phyloP scores from a whole-genome alignment of 306 rosid genomes.

The Benincasa hispida region DNA sequence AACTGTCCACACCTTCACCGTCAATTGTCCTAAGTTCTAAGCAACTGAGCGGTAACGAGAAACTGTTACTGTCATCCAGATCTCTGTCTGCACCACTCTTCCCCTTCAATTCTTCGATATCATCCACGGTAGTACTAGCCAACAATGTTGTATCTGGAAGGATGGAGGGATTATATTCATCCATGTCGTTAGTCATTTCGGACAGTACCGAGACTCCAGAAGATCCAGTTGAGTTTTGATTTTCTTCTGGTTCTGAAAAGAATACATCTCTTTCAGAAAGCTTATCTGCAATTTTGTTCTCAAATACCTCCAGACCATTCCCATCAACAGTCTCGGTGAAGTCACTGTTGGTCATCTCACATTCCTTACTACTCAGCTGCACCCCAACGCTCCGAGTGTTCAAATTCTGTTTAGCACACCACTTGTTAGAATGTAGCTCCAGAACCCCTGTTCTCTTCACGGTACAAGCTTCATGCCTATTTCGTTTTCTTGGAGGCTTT shows the following conservation, averaged over 20 bases:
- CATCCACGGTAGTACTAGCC: not conserved
- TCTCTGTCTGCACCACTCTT: not conserved
- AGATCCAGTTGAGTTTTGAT: conserved; percentile 2
- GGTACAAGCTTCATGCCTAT: not conserved
- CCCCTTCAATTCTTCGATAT: not conserved
- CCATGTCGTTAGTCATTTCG: conserved; percentile 7
- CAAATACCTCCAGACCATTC: not conserved
- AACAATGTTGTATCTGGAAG: conserved; percentile 5
- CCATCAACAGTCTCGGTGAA: not conserved
- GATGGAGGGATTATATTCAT: not conserved
- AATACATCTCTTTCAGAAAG: not conserved
- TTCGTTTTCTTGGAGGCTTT: not conserved
- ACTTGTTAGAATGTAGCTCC: not conserved
- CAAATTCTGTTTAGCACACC: not conserved
- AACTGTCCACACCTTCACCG: conserved; percentile 5
- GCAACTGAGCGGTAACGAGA: not conserved
- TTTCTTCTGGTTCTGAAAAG: not conserved
- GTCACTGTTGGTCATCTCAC: not conserved
- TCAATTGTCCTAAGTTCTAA: not conserved
- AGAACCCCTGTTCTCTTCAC: not conserved
- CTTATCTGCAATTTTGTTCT: conserved; percentile 4
- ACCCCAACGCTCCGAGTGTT: not conserved
- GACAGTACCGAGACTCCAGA: conserved; percentile 14
- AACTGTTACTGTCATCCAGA: conserved; percentile 1
- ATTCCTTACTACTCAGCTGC: conserved; percentile 1